A percentile compares a stretch with the other conserved stretches of the same genome.
These are phyloP conservation scores for Podaxis rugospora DNA, from an alignment of 768 basidiomycete genomes.

Conservation along the genomic window DNA sequence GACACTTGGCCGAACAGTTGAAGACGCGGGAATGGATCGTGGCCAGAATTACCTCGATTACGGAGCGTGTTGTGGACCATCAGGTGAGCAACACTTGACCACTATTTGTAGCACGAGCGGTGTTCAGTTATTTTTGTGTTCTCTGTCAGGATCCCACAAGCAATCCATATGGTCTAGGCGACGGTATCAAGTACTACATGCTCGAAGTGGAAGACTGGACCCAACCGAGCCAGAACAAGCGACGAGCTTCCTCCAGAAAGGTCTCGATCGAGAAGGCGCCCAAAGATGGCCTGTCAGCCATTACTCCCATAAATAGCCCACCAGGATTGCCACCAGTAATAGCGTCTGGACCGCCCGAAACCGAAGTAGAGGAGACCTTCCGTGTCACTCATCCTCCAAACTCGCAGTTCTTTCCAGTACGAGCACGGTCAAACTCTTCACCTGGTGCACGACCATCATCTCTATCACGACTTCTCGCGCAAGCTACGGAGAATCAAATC, in stretches of 20 bases:
- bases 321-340: conserved; percentile 43
- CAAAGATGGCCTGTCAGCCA: conserved; percentile 28
- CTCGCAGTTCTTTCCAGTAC: conserved; percentile 60
- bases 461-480: conserved; percentile 73
- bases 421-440: conserved; percentile 62
- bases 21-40: conserved; percentile 94
- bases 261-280: conserved; percentile 35
- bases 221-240: conserved; percentile 64
- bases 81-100: conserved; percentile 45
- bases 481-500: conserved; percentile 49
- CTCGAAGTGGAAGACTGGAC: conserved; percentile 94
- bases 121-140: conserved; percentile 26
- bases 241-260: conserved; percentile 51
- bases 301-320: conserved; percentile 19
- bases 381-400: conserved; percentile 60
- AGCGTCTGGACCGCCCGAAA: conserved; percentile 54
- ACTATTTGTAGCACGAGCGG: conserved; percentile 9
- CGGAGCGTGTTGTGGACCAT: conserved; percentile 79
- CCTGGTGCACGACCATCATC: conserved; percentile 74
- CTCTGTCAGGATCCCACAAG: conserved; percentile 63
- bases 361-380: conserved; percentile 73
- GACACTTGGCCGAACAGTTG: conserved; percentile 82
- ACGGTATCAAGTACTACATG: conserved; percentile 91
- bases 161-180: conserved; percentile 86
- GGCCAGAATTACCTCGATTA: conserved; percentile 83